A percentile compares a stretch with the other conserved stretches of the same genome.
Conservation (phyloP, 2,329 filamentous ascomycete genomes). For the Ophiosphaerella korrae region DNA sequence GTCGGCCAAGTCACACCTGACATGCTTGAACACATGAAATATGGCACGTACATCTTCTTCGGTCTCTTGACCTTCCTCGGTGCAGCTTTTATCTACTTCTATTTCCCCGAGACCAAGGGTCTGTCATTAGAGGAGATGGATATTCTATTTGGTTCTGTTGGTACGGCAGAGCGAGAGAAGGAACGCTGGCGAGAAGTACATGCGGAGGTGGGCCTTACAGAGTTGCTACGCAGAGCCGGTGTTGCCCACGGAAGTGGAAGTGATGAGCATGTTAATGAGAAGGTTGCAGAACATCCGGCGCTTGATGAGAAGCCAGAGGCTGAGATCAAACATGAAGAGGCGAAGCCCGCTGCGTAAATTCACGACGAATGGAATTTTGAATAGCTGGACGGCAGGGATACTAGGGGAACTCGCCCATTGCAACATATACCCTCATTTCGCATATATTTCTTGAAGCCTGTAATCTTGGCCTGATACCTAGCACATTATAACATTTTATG, state of each 20-base stretch:
- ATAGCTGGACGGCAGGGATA: not conserved
- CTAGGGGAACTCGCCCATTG: too few species aligned
- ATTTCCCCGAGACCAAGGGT: slow-evolving; percentile 31
- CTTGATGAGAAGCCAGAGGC: slow-evolving; percentile 22
- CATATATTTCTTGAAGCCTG: too few species aligned
- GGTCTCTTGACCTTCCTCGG: slow-evolving; percentile 29
- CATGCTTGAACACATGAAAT: slow-evolving; percentile 42
- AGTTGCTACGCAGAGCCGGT: slow-evolving; percentile 29
- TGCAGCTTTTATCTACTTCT: slow-evolving; percentile 13
- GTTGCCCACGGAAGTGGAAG: slow-evolving; percentile 12
- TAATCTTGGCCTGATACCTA: too few species aligned
- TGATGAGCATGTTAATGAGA: slow-evolving; percentile 3
- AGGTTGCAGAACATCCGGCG: slow-evolving; percentile 21
- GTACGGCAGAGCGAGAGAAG: slow-evolving; percentile 68
- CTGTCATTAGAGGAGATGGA: slow-evolving; percentile 27
- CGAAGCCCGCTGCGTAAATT: slow-evolving; percentile 5
- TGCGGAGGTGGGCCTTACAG: slow-evolving; percentile 66
- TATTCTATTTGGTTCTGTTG: slow-evolving; percentile 53
- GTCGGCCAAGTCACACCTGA: slow-evolving; percentile 43
- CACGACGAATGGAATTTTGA: not conserved
- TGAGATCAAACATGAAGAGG: slow-evolving; percentile 11
- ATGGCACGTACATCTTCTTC: slow-evolving; percentile 49
- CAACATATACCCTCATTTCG: too few species aligned
- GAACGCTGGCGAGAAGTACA: slow-evolving; percentile 77
- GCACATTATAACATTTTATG: too few species aligned